phyloP scores from a whole-genome alignment of 306 rosid genomes.

The Fagus sylvatica region DNA sequence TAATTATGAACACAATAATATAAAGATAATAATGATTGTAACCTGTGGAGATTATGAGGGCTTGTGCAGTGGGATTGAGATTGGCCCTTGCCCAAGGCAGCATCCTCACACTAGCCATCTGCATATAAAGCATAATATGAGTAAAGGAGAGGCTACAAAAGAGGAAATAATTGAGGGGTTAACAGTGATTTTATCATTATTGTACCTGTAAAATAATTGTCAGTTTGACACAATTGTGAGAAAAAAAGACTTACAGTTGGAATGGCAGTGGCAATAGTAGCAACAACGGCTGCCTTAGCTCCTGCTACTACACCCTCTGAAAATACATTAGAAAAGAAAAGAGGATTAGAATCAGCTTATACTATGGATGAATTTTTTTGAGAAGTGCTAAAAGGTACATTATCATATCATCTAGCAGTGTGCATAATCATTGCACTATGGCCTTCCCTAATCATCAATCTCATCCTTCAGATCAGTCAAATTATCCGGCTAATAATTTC shows the following conservation, averaged over 20 bases:
- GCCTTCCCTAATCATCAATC: neutral
- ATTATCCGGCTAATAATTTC: neutral
- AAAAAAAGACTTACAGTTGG: constrained; percentile 64
- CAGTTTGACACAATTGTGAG: constrained; percentile 1
- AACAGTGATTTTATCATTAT: neutral
- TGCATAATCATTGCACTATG: neutral
- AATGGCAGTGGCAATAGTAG: constrained; percentile 86
- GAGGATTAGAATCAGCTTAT: neutral
- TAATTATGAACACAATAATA: neutral
- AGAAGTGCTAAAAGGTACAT: neutral
- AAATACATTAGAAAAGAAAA: constrained; percentile 12
- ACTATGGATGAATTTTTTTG: neutral
- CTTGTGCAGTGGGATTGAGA: constrained; percentile 94
- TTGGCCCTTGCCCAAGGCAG: constrained; percentile 96
- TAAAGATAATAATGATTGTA: neutral
- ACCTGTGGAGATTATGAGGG: constrained; percentile 96
- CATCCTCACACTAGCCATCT: constrained; percentile 94
- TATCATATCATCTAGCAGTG: neutral
- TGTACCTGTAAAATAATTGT: no score
- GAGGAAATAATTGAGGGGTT: neutral
- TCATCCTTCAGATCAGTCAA: neutral
- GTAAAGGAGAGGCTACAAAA: neutral
- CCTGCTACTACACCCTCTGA: constrained; percentile 96
- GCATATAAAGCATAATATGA: constrained; percentile 25
- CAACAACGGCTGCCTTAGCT: constrained; percentile 87